Base-by-base conservation (phyloP, 208 protist genomes). In the Histomonas meleagridis region DNA sequence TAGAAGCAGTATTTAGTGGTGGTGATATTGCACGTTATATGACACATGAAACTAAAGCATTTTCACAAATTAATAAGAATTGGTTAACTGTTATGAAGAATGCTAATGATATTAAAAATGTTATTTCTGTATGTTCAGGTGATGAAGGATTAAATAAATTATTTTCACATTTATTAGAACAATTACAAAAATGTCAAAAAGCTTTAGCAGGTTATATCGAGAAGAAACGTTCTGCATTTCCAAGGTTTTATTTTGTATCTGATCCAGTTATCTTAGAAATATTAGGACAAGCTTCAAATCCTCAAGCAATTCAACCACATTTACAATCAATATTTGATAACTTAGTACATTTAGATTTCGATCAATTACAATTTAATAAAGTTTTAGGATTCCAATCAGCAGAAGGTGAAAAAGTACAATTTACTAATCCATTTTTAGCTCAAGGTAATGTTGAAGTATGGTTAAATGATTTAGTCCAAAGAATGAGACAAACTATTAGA, bases 241-340 rank as follows among this genome's bases (percentile, higher is more conserved):
- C 98, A 38, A 96, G 98, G 62, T 99, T 99, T 95, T 99, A 98
- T 95, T 99, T 99, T 93, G 97, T 98, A 48, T 98, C 97, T 51
- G 97, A 98, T 92, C 96, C 97, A 69, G 96, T 97, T 93, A 94
- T 99, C 91, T 95, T 99, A 43, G 97, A 98, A 94, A 98, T 99
- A 94, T 94, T 99, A 26, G 97, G 96, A 51, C 97, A 98, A 94
- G 96, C 96, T 40, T 69, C 91, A 32, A 65, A 93, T 92, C 92
- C 91, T 55, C 62, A 91, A 40, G 92, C 92, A 28, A 91, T 93
- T 55, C 92, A 93, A n/a, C 62, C 91, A 91, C 92, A 91, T 60
- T 92, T 93, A 32, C 51, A 70, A 1, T 92, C 92, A 28, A 91
- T 93, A 32, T 93, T 93, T 55, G 92, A 92, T 76, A 91, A 62